Base-by-base conservation (phyloP, 179 eudicot species). In the Carnegiea gigantea region DNA sequence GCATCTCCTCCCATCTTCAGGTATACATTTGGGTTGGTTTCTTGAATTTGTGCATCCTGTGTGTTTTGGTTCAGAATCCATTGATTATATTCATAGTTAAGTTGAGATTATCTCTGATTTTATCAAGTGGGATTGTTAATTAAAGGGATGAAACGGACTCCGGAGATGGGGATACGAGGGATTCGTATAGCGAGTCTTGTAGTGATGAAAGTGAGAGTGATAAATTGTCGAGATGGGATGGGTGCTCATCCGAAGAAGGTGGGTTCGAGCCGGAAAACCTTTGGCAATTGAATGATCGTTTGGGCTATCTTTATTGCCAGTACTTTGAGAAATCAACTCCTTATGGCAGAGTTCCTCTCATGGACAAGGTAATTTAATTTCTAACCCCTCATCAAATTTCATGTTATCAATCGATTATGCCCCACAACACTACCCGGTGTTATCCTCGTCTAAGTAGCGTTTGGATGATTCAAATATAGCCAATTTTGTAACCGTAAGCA, bases 201-300 rank as follows among this genome's bases (percentile, higher is more conserved):
- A 93, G 99, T 60, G 97, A 94, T 23, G 98, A 93, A 86, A 94
- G 97, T 30, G 99, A 94, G 84, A 88, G 95, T 54, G 98, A 92
- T 73, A 95, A 95, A 85, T 79, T 86, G 21, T 94, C 92, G 14
- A 87, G 94, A 81, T 96, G 98, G 93, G 97, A 94, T 77, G 97
- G 97, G 11, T 86, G 92, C 64, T 92, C 97, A 0, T 94, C 97
- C 1, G 95, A 91, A 84, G 99, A 95, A 23, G 93, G 94, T 13
- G 86, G 86, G 44, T 86, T 81, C 60, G 98, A 95, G 83, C 92
- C 87, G 65, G 98, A 94, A 15, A 84, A 77, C 64, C 82, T 81
- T 2, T 90, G 90, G 88, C 97, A 89, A 54, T 78, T 84, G 59
- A 92, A 91, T 89, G 91, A 92, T 80, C 87, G 97, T 76, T 83